Conservation (phyloP, 441 rosid species). For the Aquilaria agallochum region DNA sequence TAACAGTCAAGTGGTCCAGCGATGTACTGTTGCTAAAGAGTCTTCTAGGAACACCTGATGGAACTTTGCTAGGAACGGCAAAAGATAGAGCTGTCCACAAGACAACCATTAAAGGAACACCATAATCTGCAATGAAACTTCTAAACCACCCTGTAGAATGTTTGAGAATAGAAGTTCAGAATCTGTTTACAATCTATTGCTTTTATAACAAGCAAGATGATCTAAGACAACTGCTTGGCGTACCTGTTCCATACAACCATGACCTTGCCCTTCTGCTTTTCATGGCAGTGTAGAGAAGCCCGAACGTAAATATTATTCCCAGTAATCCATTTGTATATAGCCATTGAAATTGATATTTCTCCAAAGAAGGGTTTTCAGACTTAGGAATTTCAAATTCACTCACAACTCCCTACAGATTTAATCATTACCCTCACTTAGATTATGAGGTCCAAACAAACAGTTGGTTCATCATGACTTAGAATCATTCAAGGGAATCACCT, state of each 20-base stretch:
- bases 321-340: constrained; percentile 44
- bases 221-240: neutral
- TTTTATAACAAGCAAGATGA: neutral
- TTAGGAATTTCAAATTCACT: constrained; percentile 37
- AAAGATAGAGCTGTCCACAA: constrained; percentile 48
- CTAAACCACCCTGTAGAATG: constrained; percentile 31
- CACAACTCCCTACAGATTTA: constrained; percentile 33
- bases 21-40: constrained; percentile 45
- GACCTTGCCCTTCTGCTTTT: constrained; percentile 45
- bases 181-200: neutral
- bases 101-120: constrained; percentile 53
- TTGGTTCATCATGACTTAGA: neutral
- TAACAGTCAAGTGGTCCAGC: constrained; percentile 43
- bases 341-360: constrained; percentile 40
- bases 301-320: constrained; percentile 39
- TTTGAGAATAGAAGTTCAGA: neutral
- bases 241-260: constrained; percentile 41
- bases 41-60: constrained; percentile 49
- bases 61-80: constrained; percentile 33
- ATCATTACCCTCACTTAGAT: neutral
- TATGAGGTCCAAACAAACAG: neutral
- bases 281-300: constrained; percentile 36
- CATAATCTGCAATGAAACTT: constrained; percentile 50
- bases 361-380: constrained; percentile 23
- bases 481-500: constrained; percentile 17